phyloP scores from a whole-genome alignment of 352 stramenopile species.

The Globisporangium paddicum region DNA sequence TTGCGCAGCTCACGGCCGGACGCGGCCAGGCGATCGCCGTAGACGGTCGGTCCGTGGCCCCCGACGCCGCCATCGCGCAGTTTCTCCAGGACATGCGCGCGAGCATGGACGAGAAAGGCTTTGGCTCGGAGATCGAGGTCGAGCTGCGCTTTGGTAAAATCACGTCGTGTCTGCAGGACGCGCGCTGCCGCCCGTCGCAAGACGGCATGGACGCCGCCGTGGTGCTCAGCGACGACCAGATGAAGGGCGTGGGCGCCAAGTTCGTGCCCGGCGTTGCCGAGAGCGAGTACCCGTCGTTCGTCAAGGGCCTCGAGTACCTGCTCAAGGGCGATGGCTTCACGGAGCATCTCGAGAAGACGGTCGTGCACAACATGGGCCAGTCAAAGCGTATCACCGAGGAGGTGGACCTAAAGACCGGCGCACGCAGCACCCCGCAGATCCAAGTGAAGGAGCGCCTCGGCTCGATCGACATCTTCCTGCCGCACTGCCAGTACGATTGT shows the following conservation, averaged over 20 bases:
- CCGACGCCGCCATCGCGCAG: slow-evolving; percentile 72
- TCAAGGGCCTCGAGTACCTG: slow-evolving; percentile 59
- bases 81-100: slow-evolving; percentile 80
- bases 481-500: slow-evolving; percentile 81
- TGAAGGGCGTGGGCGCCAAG: slow-evolving; percentile 74
- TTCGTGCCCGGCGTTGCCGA: slow-evolving; percentile 74
- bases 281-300: slow-evolving; percentile 63
- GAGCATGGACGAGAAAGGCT: slow-evolving; percentile 72
- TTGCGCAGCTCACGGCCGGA: slow-evolving; percentile 65
- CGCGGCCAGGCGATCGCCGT: slow-evolving; percentile 68
- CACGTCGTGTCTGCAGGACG: slow-evolving; percentile 68
- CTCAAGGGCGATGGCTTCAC: slow-evolving; percentile 64
- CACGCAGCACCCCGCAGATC: slow-evolving; percentile 38
- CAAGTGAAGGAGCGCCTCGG: slow-evolving; percentile 82
- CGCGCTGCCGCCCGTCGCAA: slow-evolving; percentile 65
- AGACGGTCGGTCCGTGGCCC: slow-evolving; percentile 56
- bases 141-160: slow-evolving; percentile 82
- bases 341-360: slow-evolving; percentile 75
- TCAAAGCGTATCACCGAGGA: slow-evolving; percentile 78
- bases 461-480: slow-evolving; percentile 85
- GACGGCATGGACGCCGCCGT: slow-evolving; percentile 72
- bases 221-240: slow-evolving; percentile 64
- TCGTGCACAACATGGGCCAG: slow-evolving; percentile 73
- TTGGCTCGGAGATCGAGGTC: slow-evolving; percentile 75
- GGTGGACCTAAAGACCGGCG: slow-evolving; percentile 53